Conservation (phyloP, 2,329 filamentous ascomycete genomes). For the Pseudocercospora fuligena region DNA sequence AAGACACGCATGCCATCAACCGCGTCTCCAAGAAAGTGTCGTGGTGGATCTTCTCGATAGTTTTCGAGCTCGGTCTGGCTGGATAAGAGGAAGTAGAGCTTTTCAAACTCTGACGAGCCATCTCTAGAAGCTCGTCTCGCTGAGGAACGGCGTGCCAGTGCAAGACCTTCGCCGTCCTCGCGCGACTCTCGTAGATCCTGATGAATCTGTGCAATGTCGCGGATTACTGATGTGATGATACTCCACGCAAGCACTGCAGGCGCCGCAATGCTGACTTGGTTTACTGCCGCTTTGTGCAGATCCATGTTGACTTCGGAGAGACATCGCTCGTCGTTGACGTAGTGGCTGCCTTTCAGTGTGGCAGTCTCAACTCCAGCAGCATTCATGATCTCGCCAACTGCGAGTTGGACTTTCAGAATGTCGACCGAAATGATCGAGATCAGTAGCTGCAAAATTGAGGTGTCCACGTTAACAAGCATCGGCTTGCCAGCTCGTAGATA, state of each 20-base stretch:
- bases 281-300: conserved; percentile 52
- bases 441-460: conserved; percentile 69
- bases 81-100: conserved; percentile 33
- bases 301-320: conserved; percentile 73
- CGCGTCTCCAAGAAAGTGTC: conserved; percentile 44
- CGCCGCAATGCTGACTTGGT: conserved; percentile 65
- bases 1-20: conserved; percentile 56
- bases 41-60: conserved; percentile 49
- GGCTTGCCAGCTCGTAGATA: conserved; percentile 68
- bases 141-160: conserved; percentile 22
- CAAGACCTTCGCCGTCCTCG: conserved; percentile 41
- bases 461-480: conserved; percentile 38
- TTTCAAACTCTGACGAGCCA: conserved; percentile 32
- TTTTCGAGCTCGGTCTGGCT: conserved; percentile 29
- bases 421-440: conserved; percentile 72
- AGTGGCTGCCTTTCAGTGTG: conserved; percentile 45
- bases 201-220: conserved; percentile 45
- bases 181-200: conserved; percentile 24
- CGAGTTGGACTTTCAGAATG: conserved; percentile 70
- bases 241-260: conserved; percentile 83
- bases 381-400: conserved; percentile 57
- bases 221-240: conserved; percentile 72
- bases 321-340: conserved; percentile 70
- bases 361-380: conserved; percentile 24
- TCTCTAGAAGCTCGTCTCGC: conserved; percentile 22